phyloP scores from a whole-genome alignment of 2,329 filamentous ascomycete species.

The Seiridium cupressi region DNA sequence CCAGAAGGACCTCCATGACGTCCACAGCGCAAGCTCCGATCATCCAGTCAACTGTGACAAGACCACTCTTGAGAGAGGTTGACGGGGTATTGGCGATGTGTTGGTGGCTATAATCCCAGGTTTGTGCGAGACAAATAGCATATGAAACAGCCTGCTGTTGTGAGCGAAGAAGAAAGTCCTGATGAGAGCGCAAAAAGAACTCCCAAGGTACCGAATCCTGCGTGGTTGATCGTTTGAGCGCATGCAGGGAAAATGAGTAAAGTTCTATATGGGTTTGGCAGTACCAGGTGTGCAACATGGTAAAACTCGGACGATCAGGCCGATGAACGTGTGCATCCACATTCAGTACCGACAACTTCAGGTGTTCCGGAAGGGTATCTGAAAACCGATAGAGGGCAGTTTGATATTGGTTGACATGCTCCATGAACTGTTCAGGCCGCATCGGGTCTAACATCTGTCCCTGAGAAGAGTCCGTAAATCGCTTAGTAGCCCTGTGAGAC shows the following conservation, averaged over 20 bases:
- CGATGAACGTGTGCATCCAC: slow-evolving; percentile 7
- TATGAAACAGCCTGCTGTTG: slow-evolving; percentile 10
- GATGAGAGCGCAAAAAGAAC: slow-evolving; percentile 4
- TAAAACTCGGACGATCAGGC: slow-evolving; percentile 10
- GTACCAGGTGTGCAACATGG: slow-evolving; percentile 9
- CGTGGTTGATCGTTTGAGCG: not conserved
- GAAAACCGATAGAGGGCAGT: slow-evolving; percentile 8
- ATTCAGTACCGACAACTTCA: slow-evolving; percentile 4
- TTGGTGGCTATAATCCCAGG: slow-evolving; percentile 10
- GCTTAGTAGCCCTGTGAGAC: not conserved
- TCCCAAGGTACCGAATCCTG: slow-evolving; percentile 1
- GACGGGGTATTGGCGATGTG: not conserved
- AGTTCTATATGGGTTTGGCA: slow-evolving; percentile 8
- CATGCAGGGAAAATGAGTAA: slow-evolving; percentile 7
- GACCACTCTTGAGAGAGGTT: slow-evolving; percentile 1
- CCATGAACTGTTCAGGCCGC: slow-evolving; percentile 9
- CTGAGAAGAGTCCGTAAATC: slow-evolving; percentile 5
- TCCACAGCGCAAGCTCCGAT: slow-evolving; percentile 12
- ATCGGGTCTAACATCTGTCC: not conserved
- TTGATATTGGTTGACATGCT: slow-evolving; percentile 10
- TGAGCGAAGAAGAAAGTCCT: slow-evolving; percentile 5
- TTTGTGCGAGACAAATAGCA: slow-evolving; percentile 10
- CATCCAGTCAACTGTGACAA: slow-evolving; percentile 12
- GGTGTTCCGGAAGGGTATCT: slow-evolving; percentile 9
- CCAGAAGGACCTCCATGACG: slow-evolving; percentile 4